Percentiles rank a stretch among this genome's conserved stretches.
These are phyloP conservation scores for Penicilliopsis zonata DNA, from an alignment of 495 filamentous ascomycete species.

Conservation along the genomic window DNA sequence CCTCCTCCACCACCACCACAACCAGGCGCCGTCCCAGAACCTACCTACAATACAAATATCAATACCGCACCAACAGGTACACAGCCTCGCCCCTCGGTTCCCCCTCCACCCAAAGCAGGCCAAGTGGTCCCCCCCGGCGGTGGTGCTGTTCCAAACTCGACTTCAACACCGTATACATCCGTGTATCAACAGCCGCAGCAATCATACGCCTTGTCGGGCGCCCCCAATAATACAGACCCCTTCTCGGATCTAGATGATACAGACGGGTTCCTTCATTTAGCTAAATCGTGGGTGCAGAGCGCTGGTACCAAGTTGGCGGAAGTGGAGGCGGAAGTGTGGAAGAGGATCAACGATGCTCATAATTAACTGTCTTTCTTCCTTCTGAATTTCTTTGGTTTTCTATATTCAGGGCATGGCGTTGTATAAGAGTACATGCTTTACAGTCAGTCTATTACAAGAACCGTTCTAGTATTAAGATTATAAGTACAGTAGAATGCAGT, in stretches of 20 bases:
- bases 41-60: slow-evolving; percentile 14
- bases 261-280: slow-evolving; percentile 39
- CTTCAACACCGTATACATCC: slow-evolving; percentile 26
- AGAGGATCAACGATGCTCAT: slow-evolving; percentile 43
- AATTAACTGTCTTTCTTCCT: slow-evolving; percentile 6
- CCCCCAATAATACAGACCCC: no score
- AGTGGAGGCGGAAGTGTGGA: slow-evolving; percentile 62
- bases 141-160: no score
- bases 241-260: no score
- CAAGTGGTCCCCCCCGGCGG: no score
- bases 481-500: background rate
- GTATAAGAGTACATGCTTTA: no score
- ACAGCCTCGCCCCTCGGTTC: slow-evolving; percentile 13
- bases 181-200: slow-evolving; percentile 39
- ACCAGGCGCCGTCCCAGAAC: slow-evolving; percentile 40
- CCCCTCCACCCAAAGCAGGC: slow-evolving; percentile 44
- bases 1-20: slow-evolving; percentile 44
- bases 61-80: slow-evolving; percentile 4
- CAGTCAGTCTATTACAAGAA: no score
- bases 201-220: slow-evolving; percentile 15
- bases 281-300: slow-evolving; percentile 47
- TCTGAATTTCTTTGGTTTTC: background rate
- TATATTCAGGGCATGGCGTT: no score
- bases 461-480: no score
- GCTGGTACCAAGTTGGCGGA: slow-evolving; percentile 50